Evolutionary conservation across 805 yeast species (phyloP), one percentile per base, ranked within the genome.

Genomic region (Yamadazyma kitorensis): DNA sequence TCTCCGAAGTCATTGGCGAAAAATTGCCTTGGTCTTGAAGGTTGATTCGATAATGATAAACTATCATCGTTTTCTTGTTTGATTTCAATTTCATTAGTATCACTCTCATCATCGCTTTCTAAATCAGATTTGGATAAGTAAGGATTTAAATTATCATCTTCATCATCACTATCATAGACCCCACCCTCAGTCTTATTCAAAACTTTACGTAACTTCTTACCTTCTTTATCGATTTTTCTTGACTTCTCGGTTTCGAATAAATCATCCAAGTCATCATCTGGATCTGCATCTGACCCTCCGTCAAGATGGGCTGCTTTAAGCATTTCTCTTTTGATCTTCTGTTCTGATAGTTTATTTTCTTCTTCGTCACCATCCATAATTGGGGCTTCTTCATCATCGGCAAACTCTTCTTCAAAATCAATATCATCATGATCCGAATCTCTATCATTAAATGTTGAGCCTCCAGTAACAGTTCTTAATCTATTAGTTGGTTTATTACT

Each of bases 311-410:
- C 82, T 2, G 95, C 95, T 44, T 79, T 75, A 39, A 82, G 64
- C 95, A 85, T 86, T 57, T 86, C 95, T 44, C 74, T 79, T 57
- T 86, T 87, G 55, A 86, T 81, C 49, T 85, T 80, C 45, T 72
- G 76, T 59, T 93, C 96, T 33, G 88, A 84, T 43, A 87, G 84
- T 56, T 84, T 88, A 56, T 86, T 85, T 53, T 93, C 98, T 52
- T 93, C 96, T 53, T 91, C 98, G 41, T 89, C 79, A 29, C 96
- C 96, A 52, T 91, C 98, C 71, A 91, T 78, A 39, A 93, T 85
- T 18, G 98, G 98, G 2, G 98, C 98, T 57, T 91, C 98, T 64
- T 93, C 98, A 57, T 93, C 98, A 59, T 93, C 98, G 17, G 93
- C 97, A 61, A 93, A 93, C 57, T 89, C 97, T 57, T 93, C 98